Percentiles rank a stretch among this genome's conserved stretches.
Evolutionary conservation across 202 grass and related monocot genomes (phyloP).

Genomic region (Setaria italica): DNA sequence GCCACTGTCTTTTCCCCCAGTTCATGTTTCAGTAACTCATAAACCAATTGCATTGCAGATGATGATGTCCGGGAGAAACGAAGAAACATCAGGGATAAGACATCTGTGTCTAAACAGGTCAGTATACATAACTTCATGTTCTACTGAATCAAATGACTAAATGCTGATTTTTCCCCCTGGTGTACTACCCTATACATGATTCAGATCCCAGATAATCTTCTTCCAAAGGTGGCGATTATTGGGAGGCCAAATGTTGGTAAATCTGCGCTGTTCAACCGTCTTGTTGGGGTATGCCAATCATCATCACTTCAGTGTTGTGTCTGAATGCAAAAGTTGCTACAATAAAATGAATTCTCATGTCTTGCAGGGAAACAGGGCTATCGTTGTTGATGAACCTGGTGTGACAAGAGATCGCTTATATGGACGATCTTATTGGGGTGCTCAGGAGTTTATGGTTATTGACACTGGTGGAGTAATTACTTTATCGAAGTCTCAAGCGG

Average conservation of each 20-base stretch:
- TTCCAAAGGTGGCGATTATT: slow-evolving; percentile 88
- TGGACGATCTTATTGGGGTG: slow-evolving; percentile 79
- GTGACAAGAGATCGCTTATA: slow-evolving; percentile 93
- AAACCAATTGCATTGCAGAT: slow-evolving; percentile 56
- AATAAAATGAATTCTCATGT: background rate
- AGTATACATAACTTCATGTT: slow-evolving; percentile 40
- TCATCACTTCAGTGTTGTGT: background rate
- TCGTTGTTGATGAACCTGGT: slow-evolving; percentile 96
- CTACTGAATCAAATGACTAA: background rate
- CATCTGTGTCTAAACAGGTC: slow-evolving; percentile 68
- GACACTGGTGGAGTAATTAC: slow-evolving; percentile 93
- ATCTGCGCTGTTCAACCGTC: slow-evolving; percentile 94
- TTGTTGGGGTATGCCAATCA: slow-evolving; percentile 75
- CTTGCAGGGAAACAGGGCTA: slow-evolving; percentile 77
- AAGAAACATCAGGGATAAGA: slow-evolving; percentile 43
- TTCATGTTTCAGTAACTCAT: slow-evolving; percentile 2
- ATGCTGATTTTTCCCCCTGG: slow-evolving; percentile 1
- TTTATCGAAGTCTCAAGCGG: slow-evolving; percentile 77
- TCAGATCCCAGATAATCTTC: slow-evolving; percentile 83
- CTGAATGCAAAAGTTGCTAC: background rate
- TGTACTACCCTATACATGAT: slow-evolving; percentile 23
- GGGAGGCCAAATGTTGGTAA: slow-evolving; percentile 95
- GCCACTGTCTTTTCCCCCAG: background rate
- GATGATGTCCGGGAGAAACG: slow-evolving; percentile 65
- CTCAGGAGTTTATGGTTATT: slow-evolving; percentile 86